Evolutionary conservation across 345 rosid species (phyloP), one percentile per base, ranked within the genome.

Genomic region (Mallotus nudiflorus): DNA sequence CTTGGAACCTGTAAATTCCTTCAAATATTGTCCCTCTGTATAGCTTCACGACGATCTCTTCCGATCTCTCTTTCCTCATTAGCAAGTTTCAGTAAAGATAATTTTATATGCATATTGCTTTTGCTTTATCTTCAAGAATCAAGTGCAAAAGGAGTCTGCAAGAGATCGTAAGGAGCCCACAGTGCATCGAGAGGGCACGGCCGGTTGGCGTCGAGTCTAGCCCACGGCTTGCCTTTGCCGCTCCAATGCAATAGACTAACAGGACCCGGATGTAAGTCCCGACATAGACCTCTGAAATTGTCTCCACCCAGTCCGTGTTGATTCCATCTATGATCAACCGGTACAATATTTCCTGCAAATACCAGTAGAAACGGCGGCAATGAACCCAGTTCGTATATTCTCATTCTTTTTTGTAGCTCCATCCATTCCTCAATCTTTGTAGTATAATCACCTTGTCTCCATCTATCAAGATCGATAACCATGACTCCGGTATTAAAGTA

Each of bases 401-500:
- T 85, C 83, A 80, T 86, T 39, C 85, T 66, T 60, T 87, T 88
- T 0, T 86, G 95, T 24, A 90, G 68, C 76, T 86, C 89, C 98
- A 93, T 91, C 98, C 98, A 93, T 29, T 93, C 97, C 65, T 93
- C 98, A 20, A 91, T 89, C 77, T 80, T 87, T 14, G 81, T 66
- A 0, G 91, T 89, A 78, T 82, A 91, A 50, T 84, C 92, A 18
- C 94, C 97, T 2, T 35, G 75, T 5, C 94, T 83, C 98, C 98
- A 93, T 65, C 93, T 78, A 19, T 82, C 86, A 9, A 93, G 93
- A 75, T 93, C 96, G 75, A 91, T 89, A 39, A 89, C 98, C 98
- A 93, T 93, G 1, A 91, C 97, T 0, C 98, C 98, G 14, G 95
- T 87, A 77, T 91, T 91, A 67, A 89, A 91, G 77, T 91, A 89